Evolutionary conservation across 23 red algal genomes (phyloP).

Genomic region (Gracilaria caudata): DNA sequence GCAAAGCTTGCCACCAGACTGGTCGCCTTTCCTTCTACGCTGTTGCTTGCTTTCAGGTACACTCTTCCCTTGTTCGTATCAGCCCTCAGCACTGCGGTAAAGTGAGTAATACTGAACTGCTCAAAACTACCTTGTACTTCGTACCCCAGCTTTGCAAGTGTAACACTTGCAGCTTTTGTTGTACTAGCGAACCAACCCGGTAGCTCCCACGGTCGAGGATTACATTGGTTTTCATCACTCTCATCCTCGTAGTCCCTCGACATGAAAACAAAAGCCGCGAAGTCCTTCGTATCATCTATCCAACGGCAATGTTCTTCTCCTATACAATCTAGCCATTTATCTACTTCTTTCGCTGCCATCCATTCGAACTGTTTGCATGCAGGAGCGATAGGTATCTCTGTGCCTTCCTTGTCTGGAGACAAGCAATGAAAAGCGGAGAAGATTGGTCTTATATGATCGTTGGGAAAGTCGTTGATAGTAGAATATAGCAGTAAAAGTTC

Average conservation of each 20-base stretch:
- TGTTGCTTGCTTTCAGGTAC: constrained; percentile 14
- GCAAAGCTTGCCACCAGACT: constrained; percentile 6
- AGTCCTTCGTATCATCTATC: constrained; percentile 1
- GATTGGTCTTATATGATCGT: constrained; percentile 15
- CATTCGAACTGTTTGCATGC: neutral
- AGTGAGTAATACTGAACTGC: neutral
- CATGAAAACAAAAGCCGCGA: neutral
- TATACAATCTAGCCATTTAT: neutral
- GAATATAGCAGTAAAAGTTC: constrained; percentile 5
- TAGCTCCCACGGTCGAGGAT: neutral
- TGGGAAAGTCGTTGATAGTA: neutral
- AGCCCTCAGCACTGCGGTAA: constrained; percentile 8
- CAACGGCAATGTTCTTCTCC: neutral
- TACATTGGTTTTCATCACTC: neutral
- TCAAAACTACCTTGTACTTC: constrained; percentile 19
- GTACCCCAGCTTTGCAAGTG: constrained; percentile 1
- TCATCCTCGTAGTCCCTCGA: neutral
- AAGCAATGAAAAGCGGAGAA: constrained; percentile 12
- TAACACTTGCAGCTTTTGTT: neutral
- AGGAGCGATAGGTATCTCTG: neutral
- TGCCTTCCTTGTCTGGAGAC: neutral
- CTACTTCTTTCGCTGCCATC: neutral
- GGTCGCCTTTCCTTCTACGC: constrained; percentile 1
- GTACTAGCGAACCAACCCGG: neutral
- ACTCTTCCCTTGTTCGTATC: constrained; percentile 32